phyloP scores from a whole-genome alignment of 306 rosid species.

The Cucurbita maxima region DNA sequence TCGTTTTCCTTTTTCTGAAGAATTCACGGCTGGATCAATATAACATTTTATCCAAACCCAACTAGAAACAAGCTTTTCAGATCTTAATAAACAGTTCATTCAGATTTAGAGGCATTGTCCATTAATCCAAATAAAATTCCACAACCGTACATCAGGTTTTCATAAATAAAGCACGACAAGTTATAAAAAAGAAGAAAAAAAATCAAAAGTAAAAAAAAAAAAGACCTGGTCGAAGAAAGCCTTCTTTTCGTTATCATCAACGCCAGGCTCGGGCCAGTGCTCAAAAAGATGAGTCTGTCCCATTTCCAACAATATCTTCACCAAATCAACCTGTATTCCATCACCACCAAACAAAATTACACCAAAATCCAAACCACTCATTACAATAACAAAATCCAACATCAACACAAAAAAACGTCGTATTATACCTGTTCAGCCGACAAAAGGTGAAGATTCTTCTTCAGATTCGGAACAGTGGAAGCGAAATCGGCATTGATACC shows the following conservation, averaged over 20 bases:
- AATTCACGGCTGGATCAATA: background rate
- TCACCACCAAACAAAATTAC: slow-evolving; percentile 11
- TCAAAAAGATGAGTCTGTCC: slow-evolving; percentile 62
- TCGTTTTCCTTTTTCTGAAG: background rate
- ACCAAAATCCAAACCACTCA: background rate
- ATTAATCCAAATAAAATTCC: background rate
- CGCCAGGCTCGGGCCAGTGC: slow-evolving; percentile 67
- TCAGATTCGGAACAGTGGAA: slow-evolving; percentile 32
- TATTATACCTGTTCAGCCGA: slow-evolving; percentile 38
- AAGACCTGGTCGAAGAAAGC: slow-evolving; percentile 62
- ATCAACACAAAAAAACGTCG: background rate
- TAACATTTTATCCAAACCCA: background rate
- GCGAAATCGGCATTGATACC: slow-evolving; percentile 24
- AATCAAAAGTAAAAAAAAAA: background rate
- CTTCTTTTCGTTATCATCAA: slow-evolving; percentile 57
- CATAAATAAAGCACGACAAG: slow-evolving; percentile 1
- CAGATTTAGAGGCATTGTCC: background rate
- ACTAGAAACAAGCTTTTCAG: background rate
- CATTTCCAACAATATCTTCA: slow-evolving; percentile 36
- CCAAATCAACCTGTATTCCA: slow-evolving; percentile 42
- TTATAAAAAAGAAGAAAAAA: background rate
- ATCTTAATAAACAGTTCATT: background rate
- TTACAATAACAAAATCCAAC: background rate
- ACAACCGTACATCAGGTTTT: background rate
- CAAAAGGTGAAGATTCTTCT: slow-evolving; percentile 38